Evolutionary conservation across 371 early-diverging fungal genomes (phyloP), one percentile per base, ranked within the genome.

Genomic region (Rhizomucor miehei): DNA sequence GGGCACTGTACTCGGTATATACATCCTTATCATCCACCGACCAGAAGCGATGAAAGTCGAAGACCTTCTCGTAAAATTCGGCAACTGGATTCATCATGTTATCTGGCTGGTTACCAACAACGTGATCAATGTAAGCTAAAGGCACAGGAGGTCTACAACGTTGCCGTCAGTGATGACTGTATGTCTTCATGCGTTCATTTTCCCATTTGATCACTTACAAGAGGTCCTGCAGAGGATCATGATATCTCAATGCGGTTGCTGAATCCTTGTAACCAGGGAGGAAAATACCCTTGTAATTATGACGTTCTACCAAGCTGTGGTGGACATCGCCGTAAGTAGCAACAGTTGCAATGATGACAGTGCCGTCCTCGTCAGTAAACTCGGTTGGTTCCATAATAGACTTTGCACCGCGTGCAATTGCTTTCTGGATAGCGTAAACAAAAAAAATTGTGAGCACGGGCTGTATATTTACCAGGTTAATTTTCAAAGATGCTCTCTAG

Each of bases 41-140:
- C 97, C 97, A 97, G 89, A 97, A 98, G 43, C 97, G 88, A 74
- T 95, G 96, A 85, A 97, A 97, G 56, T 91, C 94, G 24, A 98
- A 85, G 56, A 85, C 79, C 57, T 85, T 75, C 75, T 96, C 95
- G 60, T 91, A 91, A 54, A 74, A 78, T 54, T 94, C 90, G 70
- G 92, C 90, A 46, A 90, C 88, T 51, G 86, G 67, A 44, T 84
- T 75, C 96, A 98, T 95, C 79, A 88, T 82, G 71, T 81, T 74
- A 67, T 94, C 95, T 53, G 94, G 92, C 72, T 95, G 96, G 83
- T 97, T 97, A 19, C 91, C 92, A 48, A 97, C 98, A 56, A 91
- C 87, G 75, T 98, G 98, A 71, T 97, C 98, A 59, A 98, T 83
- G 59, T 74, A 80, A 45, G 65, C 57, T 25, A 95, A 77, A 4